Evolutionary conservation across 2,329 filamentous ascomycete genomes (phyloP), one percentile per base, ranked within the genome.

Genomic region (Cryoendolithus antarcticus): DNA sequence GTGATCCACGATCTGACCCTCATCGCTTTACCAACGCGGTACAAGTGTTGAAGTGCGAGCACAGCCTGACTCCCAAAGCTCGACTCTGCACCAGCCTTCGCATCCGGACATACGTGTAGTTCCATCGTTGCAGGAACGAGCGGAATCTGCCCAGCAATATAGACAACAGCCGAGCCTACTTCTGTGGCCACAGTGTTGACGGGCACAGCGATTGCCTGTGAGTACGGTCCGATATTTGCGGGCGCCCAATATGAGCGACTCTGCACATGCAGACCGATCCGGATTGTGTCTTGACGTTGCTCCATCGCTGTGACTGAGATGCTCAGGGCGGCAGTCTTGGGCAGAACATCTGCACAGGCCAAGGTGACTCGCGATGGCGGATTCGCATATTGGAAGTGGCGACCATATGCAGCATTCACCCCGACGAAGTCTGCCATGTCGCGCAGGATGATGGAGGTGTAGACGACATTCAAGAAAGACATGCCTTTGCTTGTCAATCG

Each of bases 151-250:
- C 91, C 91, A 0, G 91, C 88, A 29, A 95, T 70, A 39, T 77
- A 78, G 10, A 89, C 66, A 7, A 73, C 6, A 19, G 15, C 15
- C 15, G 15, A 19, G 15, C 15, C 15, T 19, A 19, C 15, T 32
- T 27, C 32, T 15, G 28, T 10, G 34, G 44, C 36, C 29, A 21
- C 9, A 27, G 46, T 38, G 7, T 55, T 54, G 10, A 33, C 13
- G 13, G 66, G 66, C 8, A 75, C 62, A 2, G 72, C 69, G 37
- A 91, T 77, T 3, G 86, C 86, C 63, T 98, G 91, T 40, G 88
- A 95, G 61, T 96, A 96, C 0, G 91, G 91, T 0, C 91, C 91
- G 39, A 98, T 96, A 55, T 96, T 96, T 12, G 91, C 89, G 0
- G 91, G 91, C 0, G 91, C 91, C 91, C 91, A 98, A 67, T 96